These are phyloP conservation scores for Rhodotorula sp. DNA, from an alignment of 1,284 basidiomycete genomes.

Conservation along the genomic window DNA sequence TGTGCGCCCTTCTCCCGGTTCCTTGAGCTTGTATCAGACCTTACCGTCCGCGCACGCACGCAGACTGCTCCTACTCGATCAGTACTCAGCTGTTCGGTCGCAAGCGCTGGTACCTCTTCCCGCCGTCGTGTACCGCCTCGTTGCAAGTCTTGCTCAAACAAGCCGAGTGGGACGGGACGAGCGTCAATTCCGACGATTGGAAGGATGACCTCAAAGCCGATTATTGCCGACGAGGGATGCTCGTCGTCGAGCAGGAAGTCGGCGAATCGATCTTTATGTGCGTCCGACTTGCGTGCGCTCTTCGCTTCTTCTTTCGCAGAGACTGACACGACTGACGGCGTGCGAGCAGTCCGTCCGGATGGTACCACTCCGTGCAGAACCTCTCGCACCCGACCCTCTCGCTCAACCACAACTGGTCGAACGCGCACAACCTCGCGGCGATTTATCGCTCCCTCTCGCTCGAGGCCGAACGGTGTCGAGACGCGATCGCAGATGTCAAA, in stretches of 20 bases:
- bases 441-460: conserved; percentile 52
- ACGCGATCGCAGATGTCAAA: conserved; percentile 53
- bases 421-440: conserved; percentile 53
- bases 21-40: not conserved
- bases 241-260: conserved; percentile 44
- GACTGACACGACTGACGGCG: conserved; percentile 4
- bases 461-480: conserved; percentile 51
- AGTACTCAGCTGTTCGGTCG: conserved; percentile 57
- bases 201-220: conserved; percentile 17
- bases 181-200: conserved; percentile 45
- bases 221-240: conserved; percentile 40
- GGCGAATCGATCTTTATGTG: conserved; percentile 55
- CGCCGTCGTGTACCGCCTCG: conserved; percentile 48
- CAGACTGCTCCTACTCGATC: conserved; percentile 58
- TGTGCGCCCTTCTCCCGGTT: conserved; percentile 37
- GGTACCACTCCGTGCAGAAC: conserved; percentile 45
- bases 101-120: conserved; percentile 59
- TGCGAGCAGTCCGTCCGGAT: conserved; percentile 47
- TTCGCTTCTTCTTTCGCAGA: conserved; percentile 36
- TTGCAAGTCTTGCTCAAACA: conserved; percentile 15
- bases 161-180: conserved; percentile 39
- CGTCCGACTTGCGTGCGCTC: not conserved
- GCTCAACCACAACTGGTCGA: conserved; percentile 58
- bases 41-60: not conserved
- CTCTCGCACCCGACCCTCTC: conserved; percentile 48